Base-by-base conservation (phyloP, 1,284 basidiomycete genomes). In the Testicularia cyperi region DNA sequence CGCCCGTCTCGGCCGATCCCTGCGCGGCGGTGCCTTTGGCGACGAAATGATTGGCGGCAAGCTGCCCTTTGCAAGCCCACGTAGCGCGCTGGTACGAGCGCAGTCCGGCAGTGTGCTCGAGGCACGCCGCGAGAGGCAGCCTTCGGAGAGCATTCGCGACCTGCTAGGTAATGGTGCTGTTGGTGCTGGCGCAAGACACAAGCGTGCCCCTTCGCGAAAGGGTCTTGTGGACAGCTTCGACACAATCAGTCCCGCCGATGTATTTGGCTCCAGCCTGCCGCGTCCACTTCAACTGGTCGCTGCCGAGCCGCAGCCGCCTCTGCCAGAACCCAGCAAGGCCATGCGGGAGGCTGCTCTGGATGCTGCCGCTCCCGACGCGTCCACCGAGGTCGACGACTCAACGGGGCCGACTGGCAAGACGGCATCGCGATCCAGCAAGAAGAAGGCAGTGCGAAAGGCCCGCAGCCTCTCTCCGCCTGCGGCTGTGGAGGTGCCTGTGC, bases 211-310 rank as follows among this genome's bases (percentile, higher is more conserved):
- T 3, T 55, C 57, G 23, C 52, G 52, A 44, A 63, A 60, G 42
- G 33, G 12, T 16, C 25, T 35, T 0, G 35, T 30, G 21, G 44
- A 40, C 30, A 35, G 38, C 9, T 44, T 47, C 30, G 70, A 72
- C 26, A 74, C 72, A n/a, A 68, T 74, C 40, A 67, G 70, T 38
- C 72, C 72, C 6, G 67, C 72, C 1, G 72, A 70, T 29, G 53
- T 74, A 25, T 73, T 74, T 32, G 67, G 69, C 18, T 63, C 58
- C 23, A 47, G 47, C 36, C 34, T 62, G 38, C 46, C 57, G 12
- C 57, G 57, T 16, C 44, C 56, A 16, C 28, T 54, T 5, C 46
- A 49, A 10, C 47, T 47, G 10, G 44, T 48, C 12, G 29, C 8
- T 10, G 44, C 28, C 32, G 29, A 42, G 28, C 53, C 49, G 12